A percentile compares a stretch with the other conserved stretches of the same genome.
phyloP scores from a whole-genome alignment of 2,329 filamentous ascomycete genomes.

The Sclerotinia borealis region DNA sequence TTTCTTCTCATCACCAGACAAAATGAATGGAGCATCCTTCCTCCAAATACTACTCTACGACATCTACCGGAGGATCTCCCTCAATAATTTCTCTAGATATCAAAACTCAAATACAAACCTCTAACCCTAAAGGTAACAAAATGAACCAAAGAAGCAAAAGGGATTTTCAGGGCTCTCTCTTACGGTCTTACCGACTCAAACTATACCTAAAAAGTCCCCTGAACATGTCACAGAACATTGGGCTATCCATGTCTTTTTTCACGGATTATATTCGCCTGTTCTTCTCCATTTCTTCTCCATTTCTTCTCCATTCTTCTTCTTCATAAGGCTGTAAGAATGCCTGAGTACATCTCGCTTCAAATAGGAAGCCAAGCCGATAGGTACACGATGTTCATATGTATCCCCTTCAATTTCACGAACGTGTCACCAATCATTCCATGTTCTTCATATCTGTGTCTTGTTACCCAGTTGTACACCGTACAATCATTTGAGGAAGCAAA shows the following conservation, averaged over 20 bases:
- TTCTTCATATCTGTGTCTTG: not conserved
- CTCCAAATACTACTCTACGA: not conserved
- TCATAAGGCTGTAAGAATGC: not conserved
- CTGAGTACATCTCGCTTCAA: not conserved
- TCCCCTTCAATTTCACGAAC: not conserved
- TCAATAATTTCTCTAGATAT: not conserved
- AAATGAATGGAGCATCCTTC: not conserved
- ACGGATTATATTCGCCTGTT: not conserved
- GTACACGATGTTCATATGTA: constrained; percentile 1
- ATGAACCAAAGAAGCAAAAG: not conserved
- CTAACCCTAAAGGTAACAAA: not conserved
- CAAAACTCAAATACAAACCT: not conserved
- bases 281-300: not conserved
- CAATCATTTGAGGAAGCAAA: not conserved
- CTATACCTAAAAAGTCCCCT: not conserved
- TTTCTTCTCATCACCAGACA: constrained; percentile 1
- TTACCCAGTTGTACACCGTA: not conserved
- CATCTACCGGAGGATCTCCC: not conserved
- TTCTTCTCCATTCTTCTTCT: not conserved
- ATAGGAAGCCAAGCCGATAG: constrained; percentile 1
- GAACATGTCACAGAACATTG: not conserved
- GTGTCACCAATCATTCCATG: constrained; percentile 6
- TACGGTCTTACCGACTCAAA: not conserved
- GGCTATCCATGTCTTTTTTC: not conserved
- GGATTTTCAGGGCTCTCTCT: not conserved